Percentiles rank a stretch among this genome's conserved stretches.
phyloP scores from a whole-genome alignment of 495 filamentous ascomycete genomes.

The Aspergillus olivimuriae region DNA sequence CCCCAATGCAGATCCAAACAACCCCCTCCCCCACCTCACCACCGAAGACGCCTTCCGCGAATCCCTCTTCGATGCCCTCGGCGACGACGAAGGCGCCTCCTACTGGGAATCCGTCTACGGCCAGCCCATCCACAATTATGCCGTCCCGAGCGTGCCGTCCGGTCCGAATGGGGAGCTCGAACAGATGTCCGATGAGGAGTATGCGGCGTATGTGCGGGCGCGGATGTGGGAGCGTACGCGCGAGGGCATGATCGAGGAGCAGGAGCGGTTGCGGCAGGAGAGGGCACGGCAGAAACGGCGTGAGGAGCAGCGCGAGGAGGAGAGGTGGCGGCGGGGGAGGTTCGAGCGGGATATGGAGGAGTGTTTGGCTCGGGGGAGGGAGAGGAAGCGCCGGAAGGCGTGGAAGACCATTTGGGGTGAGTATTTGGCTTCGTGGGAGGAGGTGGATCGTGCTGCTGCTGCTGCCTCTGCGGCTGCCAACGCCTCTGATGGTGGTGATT shows the following conservation, averaged over 20 bases:
- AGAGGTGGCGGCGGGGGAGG: conserved; percentile 22
- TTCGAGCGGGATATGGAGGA: conserved; percentile 46
- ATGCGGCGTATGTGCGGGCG: conserved; percentile 71
- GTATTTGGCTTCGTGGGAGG: conserved; percentile 60
- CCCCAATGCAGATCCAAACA: conserved; percentile 3
- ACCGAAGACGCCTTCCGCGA: conserved; percentile 77
- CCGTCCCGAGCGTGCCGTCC: conserved; percentile 28
- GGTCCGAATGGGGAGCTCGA: conserved; percentile 60
- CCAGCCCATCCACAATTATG: conserved; percentile 74
- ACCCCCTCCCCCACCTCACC: conserved; percentile 27
- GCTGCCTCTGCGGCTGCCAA: background rate
- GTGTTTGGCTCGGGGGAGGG: conserved; percentile 45
- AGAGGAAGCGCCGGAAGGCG: conserved; percentile 40
- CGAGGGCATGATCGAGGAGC: conserved; percentile 55
- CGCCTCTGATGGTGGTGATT: conserved; percentile 3
- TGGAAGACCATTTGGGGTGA: conserved; percentile 54
- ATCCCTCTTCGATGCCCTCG: conserved; percentile 97
- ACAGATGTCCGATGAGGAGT: conserved; percentile 86
- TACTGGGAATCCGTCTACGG: conserved; percentile 96
- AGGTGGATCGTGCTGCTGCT: conserved; percentile 33
- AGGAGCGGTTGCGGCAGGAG: conserved; percentile 56
- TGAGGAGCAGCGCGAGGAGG: conserved; percentile 32
- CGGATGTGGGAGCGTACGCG: conserved; percentile 92
- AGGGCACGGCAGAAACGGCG: conserved; percentile 37
- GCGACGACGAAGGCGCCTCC: conserved; percentile 91